phyloP scores from a whole-genome alignment of 192 early-diverging fungal genomes.

The Coemansia sp. region DNA sequence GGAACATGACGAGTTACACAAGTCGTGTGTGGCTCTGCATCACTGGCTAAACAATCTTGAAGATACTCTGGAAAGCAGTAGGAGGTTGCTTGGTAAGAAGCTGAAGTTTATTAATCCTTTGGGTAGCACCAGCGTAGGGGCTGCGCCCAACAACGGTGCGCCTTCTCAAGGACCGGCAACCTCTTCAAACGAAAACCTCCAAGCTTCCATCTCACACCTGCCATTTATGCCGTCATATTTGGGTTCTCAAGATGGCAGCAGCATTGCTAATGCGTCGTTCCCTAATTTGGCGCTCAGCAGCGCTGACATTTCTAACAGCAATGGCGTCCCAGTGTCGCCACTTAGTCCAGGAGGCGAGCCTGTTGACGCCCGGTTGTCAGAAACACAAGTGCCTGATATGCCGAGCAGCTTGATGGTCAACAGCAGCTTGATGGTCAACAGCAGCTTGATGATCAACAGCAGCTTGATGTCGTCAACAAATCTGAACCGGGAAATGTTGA shows the following conservation, averaged over 20 bases:
- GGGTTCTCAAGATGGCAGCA: conserved; percentile 16
- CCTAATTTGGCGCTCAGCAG: conserved; percentile 41
- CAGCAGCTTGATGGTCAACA: conserved; percentile 13
- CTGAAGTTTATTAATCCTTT: conserved; percentile 46
- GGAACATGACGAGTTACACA: conserved; percentile 45
- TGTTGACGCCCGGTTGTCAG: conserved; percentile 15
- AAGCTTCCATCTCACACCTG: conserved; percentile 33
- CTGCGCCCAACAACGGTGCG: not conserved
- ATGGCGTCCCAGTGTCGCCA: conserved; percentile 33
- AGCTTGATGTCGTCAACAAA: conserved; percentile 12
- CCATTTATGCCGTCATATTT: conserved; percentile 15
- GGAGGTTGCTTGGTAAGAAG: conserved; percentile 47
- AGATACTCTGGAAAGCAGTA: conserved; percentile 44
- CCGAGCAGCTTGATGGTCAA: conserved; percentile 20
- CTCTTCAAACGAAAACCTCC: conserved; percentile 38
- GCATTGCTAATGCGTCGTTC: conserved; percentile 31
- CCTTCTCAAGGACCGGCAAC: conserved; percentile 20
- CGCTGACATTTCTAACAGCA: conserved; percentile 24
- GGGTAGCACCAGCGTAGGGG: not conserved
- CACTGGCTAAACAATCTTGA: conserved; percentile 55
- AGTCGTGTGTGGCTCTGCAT: conserved; percentile 51
- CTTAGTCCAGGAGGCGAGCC: conserved; percentile 39
- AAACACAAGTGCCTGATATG: conserved; percentile 27
- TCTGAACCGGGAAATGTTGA: conserved; percentile 36
- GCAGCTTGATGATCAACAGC: conserved; percentile 14